A percentile compares a stretch with the other conserved stretches of the same genome.
Conservation (phyloP, 805 yeast genomes). For the Candida mattraensis region DNA sequence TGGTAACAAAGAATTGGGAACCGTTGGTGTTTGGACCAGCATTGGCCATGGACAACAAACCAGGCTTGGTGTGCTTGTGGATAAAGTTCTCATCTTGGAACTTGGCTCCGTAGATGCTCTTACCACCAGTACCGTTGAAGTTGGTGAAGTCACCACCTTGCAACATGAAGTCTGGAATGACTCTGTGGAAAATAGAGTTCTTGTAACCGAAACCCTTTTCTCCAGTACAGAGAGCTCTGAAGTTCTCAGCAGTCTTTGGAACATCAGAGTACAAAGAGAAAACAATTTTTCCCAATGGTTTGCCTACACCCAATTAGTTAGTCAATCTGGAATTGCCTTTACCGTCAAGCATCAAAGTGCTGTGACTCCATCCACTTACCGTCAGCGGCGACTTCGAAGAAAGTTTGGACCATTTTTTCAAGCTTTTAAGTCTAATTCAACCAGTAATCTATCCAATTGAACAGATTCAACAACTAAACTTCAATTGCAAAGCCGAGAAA, state of each 20-base stretch:
- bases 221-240: slow-evolving; percentile 83
- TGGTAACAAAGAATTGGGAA: slow-evolving; percentile 86
- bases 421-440: too few species aligned
- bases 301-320: slow-evolving; percentile 24
- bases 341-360: neutral
- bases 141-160: slow-evolving; percentile 91
- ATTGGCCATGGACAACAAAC: slow-evolving; percentile 88
- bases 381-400: slow-evolving; percentile 43
- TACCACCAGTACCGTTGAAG: slow-evolving; percentile 93
- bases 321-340: slow-evolving; percentile 1
- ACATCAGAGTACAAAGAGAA: slow-evolving; percentile 90
- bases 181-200: slow-evolving; percentile 91
- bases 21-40: slow-evolving; percentile 94
- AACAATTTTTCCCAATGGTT: slow-evolving; percentile 54
- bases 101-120: slow-evolving; percentile 74
- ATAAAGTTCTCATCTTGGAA: slow-evolving; percentile 63
- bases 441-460: too few species aligned
- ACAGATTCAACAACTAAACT: too few species aligned
- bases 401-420: slow-evolving; percentile 32
- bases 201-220: slow-evolving; percentile 93
- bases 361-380: slow-evolving; percentile 24
- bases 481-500: too few species aligned
- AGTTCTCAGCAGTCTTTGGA: slow-evolving; percentile 81
- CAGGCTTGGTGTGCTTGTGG: slow-evolving; percentile 75
- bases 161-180: slow-evolving; percentile 93